Percentiles rank a stretch among this genome's conserved stretches.
These are phyloP conservation scores for Bipolaris bicolor DNA, from an alignment of 2,329 filamentous ascomycete species.

Conservation along the genomic window DNA sequence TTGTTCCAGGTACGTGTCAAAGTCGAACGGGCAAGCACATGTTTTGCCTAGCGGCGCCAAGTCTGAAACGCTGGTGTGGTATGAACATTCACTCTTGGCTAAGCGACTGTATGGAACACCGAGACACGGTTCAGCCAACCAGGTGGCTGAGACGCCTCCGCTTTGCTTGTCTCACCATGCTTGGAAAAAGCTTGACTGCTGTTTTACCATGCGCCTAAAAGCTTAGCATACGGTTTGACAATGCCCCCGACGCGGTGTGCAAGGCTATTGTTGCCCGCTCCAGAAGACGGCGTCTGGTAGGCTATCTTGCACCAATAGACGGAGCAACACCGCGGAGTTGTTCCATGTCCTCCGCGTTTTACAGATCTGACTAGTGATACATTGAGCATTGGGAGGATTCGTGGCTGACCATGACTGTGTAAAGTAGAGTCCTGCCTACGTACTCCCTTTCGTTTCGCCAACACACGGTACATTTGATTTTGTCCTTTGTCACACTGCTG, in stretches of 20 bases:
- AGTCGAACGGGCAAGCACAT: conserved; percentile 15
- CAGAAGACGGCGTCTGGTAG: conserved; percentile 10
- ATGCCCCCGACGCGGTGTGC: neutral
- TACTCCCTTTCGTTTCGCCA: conserved; percentile 4
- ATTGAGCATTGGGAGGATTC: neutral
- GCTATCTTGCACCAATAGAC: conserved; percentile 3
- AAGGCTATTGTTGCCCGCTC: neutral
- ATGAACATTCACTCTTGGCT: conserved; percentile 34
- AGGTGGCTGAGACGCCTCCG: conserved; percentile 19
- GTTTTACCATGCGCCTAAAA: conserved; percentile 22
- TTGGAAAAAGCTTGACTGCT: conserved; percentile 35
- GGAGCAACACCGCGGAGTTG: neutral
- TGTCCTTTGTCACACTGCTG: conserved; percentile 15
- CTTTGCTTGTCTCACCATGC: conserved; percentile 30
- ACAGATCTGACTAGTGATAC: neutral
- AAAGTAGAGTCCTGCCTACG: neutral
- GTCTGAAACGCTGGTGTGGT: conserved; percentile 45
- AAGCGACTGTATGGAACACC: conserved; percentile 36
- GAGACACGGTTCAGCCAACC: conserved; percentile 33
- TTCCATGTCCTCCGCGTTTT: conserved; percentile 17
- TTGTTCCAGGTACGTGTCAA: conserved; percentile 39
- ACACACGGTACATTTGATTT: neutral
- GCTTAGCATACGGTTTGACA: neutral
- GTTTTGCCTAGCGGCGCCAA: conserved; percentile 40
- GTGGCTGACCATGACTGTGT: neutral